Percentiles rank a stretch among this genome's conserved stretches.
Conservation (phyloP, 495 filamentous ascomycete species). For the Talaromyces thailandensis region DNA sequence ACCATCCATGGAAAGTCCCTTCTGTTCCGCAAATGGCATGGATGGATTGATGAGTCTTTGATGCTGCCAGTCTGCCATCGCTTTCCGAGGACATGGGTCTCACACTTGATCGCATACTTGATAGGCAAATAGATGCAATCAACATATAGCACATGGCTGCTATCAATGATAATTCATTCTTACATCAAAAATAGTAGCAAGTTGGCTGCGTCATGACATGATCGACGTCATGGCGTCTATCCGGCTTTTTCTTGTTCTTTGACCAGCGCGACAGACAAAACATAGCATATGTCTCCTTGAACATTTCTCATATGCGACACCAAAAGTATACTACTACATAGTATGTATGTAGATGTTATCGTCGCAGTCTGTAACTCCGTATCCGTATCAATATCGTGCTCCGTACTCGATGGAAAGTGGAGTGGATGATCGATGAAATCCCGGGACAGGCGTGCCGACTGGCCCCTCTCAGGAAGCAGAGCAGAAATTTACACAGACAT, state of each 20-base stretch:
- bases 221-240: background rate
- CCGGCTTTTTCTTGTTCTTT: background rate
- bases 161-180: background rate
- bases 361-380: background rate
- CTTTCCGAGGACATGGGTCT: background rate
- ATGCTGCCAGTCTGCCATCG: background rate
- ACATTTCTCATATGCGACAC: background rate
- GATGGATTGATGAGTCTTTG: background rate
- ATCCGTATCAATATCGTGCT: background rate
- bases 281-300: background rate
- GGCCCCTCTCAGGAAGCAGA: background rate
- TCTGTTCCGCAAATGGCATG: background rate
- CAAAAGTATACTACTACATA: too few relatives aligned
- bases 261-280: background rate
- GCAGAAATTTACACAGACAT: background rate
- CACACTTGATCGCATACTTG: background rate
- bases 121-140: background rate
- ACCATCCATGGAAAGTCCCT: background rate
- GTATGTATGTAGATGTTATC: background rate
- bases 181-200: background rate
- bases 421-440: conserved; percentile 1
- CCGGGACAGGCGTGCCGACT: conserved; percentile 6
- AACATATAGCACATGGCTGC: background rate
- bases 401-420: background rate
- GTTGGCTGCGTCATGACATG: background rate